phyloP scores from a whole-genome alignment of 176 grass and related monocot species.

The Zizania latifolia region DNA sequence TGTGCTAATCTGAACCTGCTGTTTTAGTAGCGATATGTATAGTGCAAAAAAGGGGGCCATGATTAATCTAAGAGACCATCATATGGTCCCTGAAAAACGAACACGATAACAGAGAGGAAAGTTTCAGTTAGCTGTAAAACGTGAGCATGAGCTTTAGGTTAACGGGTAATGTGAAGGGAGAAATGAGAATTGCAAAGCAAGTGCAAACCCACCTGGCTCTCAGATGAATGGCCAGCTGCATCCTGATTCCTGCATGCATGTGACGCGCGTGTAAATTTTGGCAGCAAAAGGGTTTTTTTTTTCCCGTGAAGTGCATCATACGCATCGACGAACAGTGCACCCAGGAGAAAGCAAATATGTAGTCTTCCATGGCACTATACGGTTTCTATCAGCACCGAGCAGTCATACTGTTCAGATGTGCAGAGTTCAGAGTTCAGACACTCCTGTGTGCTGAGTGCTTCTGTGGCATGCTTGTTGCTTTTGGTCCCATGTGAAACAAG shows the following conservation, averaged over 20 bases:
- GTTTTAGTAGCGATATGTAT: constrained; percentile 12
- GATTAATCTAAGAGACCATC: constrained; percentile 17
- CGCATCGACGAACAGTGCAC: neutral
- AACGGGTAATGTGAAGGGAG: constrained; percentile 21
- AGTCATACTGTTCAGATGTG: too few relatives aligned
- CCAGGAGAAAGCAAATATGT: neutral
- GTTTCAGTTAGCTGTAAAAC: constrained; percentile 38
- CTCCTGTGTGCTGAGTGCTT: neutral
- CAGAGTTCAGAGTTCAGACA: neutral
- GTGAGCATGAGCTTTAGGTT: neutral
- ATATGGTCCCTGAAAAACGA: constrained; percentile 11
- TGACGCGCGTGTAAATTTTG: neutral
- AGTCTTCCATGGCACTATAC: neutral
- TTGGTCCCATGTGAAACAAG: neutral
- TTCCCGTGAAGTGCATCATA: neutral
- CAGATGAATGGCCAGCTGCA: neutral
- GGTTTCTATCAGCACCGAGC: neutral
- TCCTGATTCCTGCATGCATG: constrained; percentile 10
- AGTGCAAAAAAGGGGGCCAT: neutral
- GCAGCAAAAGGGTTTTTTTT: neutral
- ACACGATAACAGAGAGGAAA: constrained; percentile 10
- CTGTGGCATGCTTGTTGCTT: neutral
- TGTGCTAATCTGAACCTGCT: neutral
- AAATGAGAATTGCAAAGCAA: neutral
- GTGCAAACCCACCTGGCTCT: neutral